Evolutionary conservation across 345 rosid species (phyloP).

Genomic region (Brassica carinata): DNA sequence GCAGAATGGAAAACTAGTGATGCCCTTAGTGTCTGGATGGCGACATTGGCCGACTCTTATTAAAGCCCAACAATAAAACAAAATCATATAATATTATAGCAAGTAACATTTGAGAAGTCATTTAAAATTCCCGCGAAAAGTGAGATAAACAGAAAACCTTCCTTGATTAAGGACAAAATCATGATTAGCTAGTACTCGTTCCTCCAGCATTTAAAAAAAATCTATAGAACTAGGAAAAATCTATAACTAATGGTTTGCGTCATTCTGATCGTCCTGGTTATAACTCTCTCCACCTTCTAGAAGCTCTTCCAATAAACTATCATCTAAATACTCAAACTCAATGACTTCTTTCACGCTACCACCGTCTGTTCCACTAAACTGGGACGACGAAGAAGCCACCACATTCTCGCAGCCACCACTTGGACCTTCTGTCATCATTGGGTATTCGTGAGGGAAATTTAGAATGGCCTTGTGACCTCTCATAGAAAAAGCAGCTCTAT

Average conservation of each 20-base stretch:
- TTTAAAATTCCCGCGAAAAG: background rate
- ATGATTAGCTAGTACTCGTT: background rate
- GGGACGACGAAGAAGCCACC: conserved; percentile 32
- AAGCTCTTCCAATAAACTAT: conserved; percentile 74
- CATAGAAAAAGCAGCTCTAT: conserved; percentile 59
- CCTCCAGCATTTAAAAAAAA: background rate
- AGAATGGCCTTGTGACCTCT: conserved; percentile 62
- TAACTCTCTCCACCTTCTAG: conserved; percentile 45
- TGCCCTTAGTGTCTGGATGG: background rate
- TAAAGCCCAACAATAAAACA: background rate
- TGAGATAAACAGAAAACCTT: background rate
- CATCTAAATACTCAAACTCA: conserved; percentile 77
- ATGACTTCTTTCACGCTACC: conserved; percentile 48
- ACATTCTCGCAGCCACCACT: conserved; percentile 14
- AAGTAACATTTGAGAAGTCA: background rate
- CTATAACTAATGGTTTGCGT: conserved; percentile 14
- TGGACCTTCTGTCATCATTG: conserved; percentile 15
- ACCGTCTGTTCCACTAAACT: conserved; percentile 16
- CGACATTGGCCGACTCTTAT: background rate
- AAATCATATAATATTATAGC: background rate
- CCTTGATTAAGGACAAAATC: background rate
- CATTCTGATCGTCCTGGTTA: conserved; percentile 7
- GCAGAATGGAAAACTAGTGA: no score
- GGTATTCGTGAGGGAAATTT: conserved; percentile 68
- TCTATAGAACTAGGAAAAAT: background rate